A percentile compares a stretch with the other conserved stretches of the same genome.
Conservation (phyloP, 176 grass and related monocot species). For the Zoysia japonica region DNA sequence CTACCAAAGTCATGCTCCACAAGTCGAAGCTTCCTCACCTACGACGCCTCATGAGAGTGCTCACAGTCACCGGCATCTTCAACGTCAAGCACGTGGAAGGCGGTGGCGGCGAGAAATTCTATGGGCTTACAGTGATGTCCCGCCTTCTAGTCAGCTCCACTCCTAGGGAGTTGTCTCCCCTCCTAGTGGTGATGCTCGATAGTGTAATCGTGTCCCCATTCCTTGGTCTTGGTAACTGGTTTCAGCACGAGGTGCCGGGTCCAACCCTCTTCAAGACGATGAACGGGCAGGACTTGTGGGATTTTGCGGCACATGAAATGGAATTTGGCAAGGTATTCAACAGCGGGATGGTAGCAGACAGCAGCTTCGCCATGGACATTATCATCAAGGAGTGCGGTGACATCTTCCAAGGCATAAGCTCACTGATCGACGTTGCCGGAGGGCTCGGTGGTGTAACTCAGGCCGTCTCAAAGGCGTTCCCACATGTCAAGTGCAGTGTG, state of each 20-base stretch:
- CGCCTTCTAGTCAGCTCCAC: background rate
- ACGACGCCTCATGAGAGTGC: constrained; percentile 31
- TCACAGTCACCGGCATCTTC: background rate
- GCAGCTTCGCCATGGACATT: constrained; percentile 17
- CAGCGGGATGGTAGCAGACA: constrained; percentile 38
- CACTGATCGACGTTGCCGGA: constrained; percentile 53
- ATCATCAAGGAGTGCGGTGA: background rate
- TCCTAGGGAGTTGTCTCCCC: background rate
- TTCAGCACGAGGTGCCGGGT: constrained; percentile 10
- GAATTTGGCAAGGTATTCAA: constrained; percentile 30
- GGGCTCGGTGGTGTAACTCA: constrained; percentile 13
- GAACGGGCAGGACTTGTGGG: constrained; percentile 14
- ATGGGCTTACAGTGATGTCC: constrained; percentile 16
- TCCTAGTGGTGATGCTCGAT: background rate
- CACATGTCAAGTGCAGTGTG: constrained; percentile 45
- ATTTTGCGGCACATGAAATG: background rate
- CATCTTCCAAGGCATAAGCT: constrained; percentile 36
- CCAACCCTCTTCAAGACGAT: background rate
- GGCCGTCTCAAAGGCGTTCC: constrained; percentile 45
- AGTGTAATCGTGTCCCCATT: background rate
- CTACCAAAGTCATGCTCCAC: background rate
- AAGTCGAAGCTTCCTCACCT: constrained; percentile 16
- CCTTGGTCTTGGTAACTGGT: constrained; percentile 4
- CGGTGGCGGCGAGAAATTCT: background rate
- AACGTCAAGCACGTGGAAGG: background rate